Conservation (phyloP, 805 yeast species). For the Zygosaccharomyces lentus region DNA sequence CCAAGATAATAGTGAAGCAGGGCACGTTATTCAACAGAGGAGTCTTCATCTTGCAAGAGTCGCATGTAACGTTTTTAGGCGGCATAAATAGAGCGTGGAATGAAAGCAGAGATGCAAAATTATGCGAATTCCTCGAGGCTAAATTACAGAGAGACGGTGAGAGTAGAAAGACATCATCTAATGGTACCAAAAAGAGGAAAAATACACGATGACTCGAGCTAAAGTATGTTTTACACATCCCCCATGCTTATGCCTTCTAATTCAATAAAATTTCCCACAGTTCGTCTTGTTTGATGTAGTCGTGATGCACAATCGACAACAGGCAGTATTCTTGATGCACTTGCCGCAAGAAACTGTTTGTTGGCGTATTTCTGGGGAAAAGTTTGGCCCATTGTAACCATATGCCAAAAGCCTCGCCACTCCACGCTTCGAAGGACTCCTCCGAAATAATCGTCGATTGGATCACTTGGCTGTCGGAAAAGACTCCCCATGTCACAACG, state of each 20-base stretch:
- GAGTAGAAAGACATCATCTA: constrained; percentile 1
- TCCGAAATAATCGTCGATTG: constrained; percentile 91
- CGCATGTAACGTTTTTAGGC: constrained; percentile 35
- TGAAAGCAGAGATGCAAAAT: constrained; percentile 32
- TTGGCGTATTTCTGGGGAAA: constrained; percentile 49
- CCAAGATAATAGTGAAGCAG: constrained; percentile 48
- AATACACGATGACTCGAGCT: constrained; percentile 8
- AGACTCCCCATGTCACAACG: constrained; percentile 98
- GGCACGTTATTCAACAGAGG: constrained; percentile 49
- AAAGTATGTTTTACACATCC: background rate
- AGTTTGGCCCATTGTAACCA: constrained; percentile 91
- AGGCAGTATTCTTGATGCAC: constrained; percentile 63
- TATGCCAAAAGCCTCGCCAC: constrained; percentile 87
- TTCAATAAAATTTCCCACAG: constrained; percentile 63
- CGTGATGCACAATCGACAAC: constrained; percentile 86
- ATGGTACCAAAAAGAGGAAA: constrained; percentile 18
- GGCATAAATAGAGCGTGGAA: constrained; percentile 41
- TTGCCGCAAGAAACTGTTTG: constrained; percentile 58
- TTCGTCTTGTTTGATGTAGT: constrained; percentile 65
- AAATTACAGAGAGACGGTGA: constrained; percentile 23
- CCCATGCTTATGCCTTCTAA: constrained; percentile 4
- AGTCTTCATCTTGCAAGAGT: constrained; percentile 33
- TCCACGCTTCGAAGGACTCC: constrained; percentile 93
- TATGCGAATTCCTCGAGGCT: constrained; percentile 29
- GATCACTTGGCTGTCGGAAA: constrained; percentile 82